Conservation (phyloP, 2,329 filamentous ascomycete species). For the Clarireedia hainanense region DNA sequence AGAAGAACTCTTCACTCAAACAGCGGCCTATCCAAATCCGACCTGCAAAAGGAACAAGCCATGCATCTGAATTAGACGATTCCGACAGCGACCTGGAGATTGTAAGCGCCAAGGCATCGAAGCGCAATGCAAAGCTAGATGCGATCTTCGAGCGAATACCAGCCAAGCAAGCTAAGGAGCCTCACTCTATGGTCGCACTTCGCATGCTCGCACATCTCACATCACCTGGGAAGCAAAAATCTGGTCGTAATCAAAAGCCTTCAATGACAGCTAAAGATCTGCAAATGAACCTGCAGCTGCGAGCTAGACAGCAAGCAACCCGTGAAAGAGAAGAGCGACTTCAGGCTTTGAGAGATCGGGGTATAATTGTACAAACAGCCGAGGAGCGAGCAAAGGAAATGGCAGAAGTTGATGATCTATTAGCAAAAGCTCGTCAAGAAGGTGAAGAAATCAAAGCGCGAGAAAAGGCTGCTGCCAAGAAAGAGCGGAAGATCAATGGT, state of each 20-base stretch:
- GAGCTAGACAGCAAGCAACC: conserved; percentile 73
- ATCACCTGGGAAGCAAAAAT: conserved; percentile 48
- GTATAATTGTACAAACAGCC: conserved; percentile 71
- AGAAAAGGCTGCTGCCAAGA: conserved; percentile 68
- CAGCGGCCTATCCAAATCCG: conserved; percentile 33
- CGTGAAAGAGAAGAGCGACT: conserved; percentile 70
- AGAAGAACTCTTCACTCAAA: conserved; percentile 19
- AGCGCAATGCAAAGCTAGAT: conserved; percentile 42
- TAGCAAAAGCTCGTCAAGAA: conserved; percentile 76
- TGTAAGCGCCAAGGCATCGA: conserved; percentile 24
- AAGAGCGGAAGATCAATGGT: conserved; percentile 41
- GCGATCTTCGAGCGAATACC: conserved; percentile 66
- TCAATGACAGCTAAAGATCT: conserved; percentile 64
- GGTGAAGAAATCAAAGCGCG: conserved; percentile 69
- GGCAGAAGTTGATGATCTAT: conserved; percentile 77
- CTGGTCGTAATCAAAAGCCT: conserved; percentile 36
- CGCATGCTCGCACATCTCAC: conserved; percentile 66
- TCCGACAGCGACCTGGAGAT: conserved; percentile 41
- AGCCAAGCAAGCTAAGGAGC: conserved; percentile 52
- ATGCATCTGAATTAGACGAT: conserved; percentile 30
- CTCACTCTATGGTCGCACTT: conserved; percentile 57
- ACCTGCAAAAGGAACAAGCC: conserved; percentile 32
- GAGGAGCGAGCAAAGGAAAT: conserved; percentile 81
- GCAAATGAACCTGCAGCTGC: conserved; percentile 57
- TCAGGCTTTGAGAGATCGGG: conserved; percentile 68